A percentile compares a stretch with the other conserved stretches of the same genome.
Conservation (phyloP, 176 grass and related monocot species). For the Alopecurus myosuroides region DNA sequence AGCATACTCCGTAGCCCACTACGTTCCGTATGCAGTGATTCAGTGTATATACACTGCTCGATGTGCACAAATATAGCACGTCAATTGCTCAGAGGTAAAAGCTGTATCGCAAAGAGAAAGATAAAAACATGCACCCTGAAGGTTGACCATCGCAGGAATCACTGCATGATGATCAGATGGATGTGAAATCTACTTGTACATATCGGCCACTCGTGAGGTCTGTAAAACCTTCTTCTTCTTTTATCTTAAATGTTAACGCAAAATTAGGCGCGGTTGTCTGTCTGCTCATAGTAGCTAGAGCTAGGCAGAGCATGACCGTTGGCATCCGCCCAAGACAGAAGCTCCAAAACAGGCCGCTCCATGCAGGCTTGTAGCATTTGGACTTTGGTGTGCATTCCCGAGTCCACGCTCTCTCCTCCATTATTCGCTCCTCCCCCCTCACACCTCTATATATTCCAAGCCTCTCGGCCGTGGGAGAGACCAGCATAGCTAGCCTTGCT, state of each 20-base stretch:
- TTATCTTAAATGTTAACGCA: background rate
- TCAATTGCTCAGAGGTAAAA: background rate
- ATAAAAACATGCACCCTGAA: background rate
- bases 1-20: no score
- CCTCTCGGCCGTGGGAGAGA: background rate
- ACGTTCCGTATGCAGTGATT: background rate
- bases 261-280: background rate
- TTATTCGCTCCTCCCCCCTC: conserved; percentile 15
- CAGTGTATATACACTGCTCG: background rate
- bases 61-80: background rate
- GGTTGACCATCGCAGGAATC: background rate
- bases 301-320: conserved; percentile 34
- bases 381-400: conserved; percentile 7
- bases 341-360: conserved; percentile 9
- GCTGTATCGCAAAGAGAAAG: background rate
- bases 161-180: background rate
- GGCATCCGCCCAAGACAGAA: conserved; percentile 28
- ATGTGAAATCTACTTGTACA: background rate
- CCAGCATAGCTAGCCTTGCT: background rate
- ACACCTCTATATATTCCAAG: conserved; percentile 32
- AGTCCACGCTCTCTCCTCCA: background rate
- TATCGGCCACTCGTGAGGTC: background rate
- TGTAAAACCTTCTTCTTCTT: background rate
- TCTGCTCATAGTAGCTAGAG: background rate
- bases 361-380: background rate